phyloP scores from a whole-genome alignment of 2,329 filamentous ascomycete species.

The Fusarium piperis region DNA sequence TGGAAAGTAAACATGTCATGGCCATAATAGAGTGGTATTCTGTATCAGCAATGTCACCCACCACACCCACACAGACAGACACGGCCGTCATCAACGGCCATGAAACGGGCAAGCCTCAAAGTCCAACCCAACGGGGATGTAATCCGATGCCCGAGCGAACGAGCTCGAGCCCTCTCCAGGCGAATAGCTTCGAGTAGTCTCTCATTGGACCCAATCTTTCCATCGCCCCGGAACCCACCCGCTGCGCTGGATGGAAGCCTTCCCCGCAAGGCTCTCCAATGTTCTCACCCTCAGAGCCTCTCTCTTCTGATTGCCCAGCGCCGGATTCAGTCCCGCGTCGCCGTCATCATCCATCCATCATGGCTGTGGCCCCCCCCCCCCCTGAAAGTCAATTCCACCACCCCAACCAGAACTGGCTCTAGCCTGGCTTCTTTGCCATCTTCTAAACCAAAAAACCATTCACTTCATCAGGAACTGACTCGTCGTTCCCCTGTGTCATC shows the following conservation, averaged over 20 bases:
- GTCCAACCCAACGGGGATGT: slow-evolving; percentile 3
- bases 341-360: slow-evolving; percentile 15
- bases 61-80: neutral
- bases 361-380: neutral
- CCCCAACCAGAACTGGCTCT: neutral
- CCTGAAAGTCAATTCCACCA: slow-evolving; percentile 28
- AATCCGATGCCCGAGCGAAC: slow-evolving; percentile 4
- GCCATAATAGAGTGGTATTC: neutral
- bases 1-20: neutral
- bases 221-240: neutral
- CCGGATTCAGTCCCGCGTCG: slow-evolving; percentile 13
- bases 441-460: neutral
- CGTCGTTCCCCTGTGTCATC: slow-evolving; percentile 19
- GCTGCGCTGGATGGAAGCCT: neutral
- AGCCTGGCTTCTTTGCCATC: neutral
- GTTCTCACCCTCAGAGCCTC: neutral
- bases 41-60: neutral
- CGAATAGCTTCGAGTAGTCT: slow-evolving; percentile 5
- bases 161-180: neutral
- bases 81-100: neutral
- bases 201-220: neutral
- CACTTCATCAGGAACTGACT: slow-evolving; percentile 9
- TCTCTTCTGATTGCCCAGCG: slow-evolving; percentile 6
- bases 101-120: slow-evolving; percentile 7
- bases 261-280: neutral